phyloP scores from a whole-genome alignment of 106 monocot genomes.

The Dioscorea dumetorum region DNA sequence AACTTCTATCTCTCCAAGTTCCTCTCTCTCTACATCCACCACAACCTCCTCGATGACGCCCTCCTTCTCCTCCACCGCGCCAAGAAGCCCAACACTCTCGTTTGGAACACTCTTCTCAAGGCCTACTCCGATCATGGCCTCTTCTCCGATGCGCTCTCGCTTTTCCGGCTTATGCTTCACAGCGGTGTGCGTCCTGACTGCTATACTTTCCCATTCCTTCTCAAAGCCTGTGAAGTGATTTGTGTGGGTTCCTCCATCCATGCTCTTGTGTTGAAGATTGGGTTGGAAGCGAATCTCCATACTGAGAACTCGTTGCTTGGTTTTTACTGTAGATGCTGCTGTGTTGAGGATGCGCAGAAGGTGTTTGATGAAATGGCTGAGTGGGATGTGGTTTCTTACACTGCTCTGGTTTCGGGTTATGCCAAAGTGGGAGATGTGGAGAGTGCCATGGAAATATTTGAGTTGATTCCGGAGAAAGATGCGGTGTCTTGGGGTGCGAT shows the following conservation, averaged over 20 bases:
- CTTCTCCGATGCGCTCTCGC: neutral
- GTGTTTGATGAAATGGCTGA: conserved; percentile 31
- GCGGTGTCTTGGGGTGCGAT: conserved; percentile 4
- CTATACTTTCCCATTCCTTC: neutral
- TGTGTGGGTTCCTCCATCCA: neutral
- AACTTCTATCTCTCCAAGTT: conserved; percentile 1
- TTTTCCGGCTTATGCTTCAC: neutral
- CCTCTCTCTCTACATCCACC: neutral
- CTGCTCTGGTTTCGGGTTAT: conserved; percentile 36
- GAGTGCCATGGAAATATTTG: conserved; percentile 29
- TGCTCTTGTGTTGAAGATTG: conserved; percentile 20
- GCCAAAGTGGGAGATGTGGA: conserved; percentile 17
- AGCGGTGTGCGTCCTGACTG: neutral
- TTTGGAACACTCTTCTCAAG: neutral
- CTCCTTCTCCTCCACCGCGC: neutral
- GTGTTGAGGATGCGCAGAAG: conserved; percentile 23
- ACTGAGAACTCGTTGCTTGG: conserved; percentile 28
- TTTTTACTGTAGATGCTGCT: conserved; percentile 31
- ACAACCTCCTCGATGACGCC: neutral
- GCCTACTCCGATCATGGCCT: neutral
- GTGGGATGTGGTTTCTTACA: conserved; percentile 42
- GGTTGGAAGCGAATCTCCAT: neutral
- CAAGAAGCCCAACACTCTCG: neutral
- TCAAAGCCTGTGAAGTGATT: neutral
- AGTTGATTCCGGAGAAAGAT: conserved; percentile 18